Evolutionary conservation across 1,139 yeast genomes (phyloP).

Genomic region (Nadsonia starkeyi-henricii): DNA sequence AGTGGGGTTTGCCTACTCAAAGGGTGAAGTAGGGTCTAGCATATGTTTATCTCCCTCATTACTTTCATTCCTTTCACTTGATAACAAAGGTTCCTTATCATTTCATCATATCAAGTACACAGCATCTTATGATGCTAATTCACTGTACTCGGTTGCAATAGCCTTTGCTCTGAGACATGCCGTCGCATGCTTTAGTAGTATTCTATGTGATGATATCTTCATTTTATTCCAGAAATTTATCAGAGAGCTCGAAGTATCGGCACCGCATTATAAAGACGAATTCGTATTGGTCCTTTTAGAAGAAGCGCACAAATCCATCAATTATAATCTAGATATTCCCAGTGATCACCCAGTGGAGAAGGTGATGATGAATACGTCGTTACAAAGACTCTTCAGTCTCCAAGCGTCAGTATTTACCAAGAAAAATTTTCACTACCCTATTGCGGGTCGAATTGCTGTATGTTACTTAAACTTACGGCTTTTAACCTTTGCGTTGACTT

Average conservation of each 20-base stretch:
- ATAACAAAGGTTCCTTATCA: slow-evolving; percentile 1
- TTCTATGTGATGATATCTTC: slow-evolving; percentile 53
- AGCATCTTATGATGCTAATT: slow-evolving; percentile 9
- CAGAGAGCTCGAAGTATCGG: slow-evolving; percentile 5
- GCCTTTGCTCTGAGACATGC: slow-evolving; percentile 57
- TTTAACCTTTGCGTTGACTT: slow-evolving; percentile 61
- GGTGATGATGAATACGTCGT: slow-evolving; percentile 56
- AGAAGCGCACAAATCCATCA: slow-evolving; percentile 58
- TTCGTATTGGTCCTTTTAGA: slow-evolving; percentile 30
- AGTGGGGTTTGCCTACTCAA: neutral
- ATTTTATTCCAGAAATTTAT: slow-evolving; percentile 33
- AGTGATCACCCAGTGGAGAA: slow-evolving; percentile 56
- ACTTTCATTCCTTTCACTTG: neutral
- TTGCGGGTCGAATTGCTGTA: slow-evolving; percentile 51
- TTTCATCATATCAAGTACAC: slow-evolving; percentile 7
- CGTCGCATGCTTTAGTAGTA: slow-evolving; percentile 48
- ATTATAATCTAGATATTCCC: slow-evolving; percentile 52
- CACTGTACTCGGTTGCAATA: slow-evolving; percentile 28
- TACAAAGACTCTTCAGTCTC: slow-evolving; percentile 45
- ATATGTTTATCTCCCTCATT: neutral
- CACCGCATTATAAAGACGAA: slow-evolving; percentile 9
- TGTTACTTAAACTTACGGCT: slow-evolving; percentile 54
- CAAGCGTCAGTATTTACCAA: slow-evolving; percentile 54
- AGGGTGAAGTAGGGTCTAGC: neutral
- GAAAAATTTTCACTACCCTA: slow-evolving; percentile 31